Percentiles rank a stretch among this genome's conserved stretches.
phyloP scores from a whole-genome alignment of 2,329 filamentous ascomycete species.

The Cordyceps militaris region DNA sequence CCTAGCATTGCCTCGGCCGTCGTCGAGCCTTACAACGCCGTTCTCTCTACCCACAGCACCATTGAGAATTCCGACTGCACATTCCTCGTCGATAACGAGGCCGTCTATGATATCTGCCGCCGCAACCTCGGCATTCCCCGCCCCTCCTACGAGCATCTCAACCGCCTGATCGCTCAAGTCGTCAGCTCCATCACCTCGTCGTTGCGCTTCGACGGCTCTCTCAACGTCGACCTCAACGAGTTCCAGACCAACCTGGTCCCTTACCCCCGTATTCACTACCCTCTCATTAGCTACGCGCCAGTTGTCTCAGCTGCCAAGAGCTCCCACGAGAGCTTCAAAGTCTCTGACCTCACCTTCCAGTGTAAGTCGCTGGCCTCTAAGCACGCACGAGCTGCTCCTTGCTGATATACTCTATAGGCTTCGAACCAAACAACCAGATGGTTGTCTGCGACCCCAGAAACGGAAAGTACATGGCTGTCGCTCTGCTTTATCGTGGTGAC shows the following conservation, averaged over 20 bases:
- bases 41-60: constrained; percentile 67
- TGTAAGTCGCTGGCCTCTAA: constrained; percentile 40
- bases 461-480: constrained; percentile 71
- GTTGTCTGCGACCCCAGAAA: constrained; percentile 68
- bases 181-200: constrained; percentile 69
- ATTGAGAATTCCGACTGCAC: constrained; percentile 74
- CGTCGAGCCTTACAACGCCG: constrained; percentile 68
- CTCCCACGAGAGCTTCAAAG: constrained; percentile 82
- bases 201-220: constrained; percentile 63
- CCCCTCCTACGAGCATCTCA: constrained; percentile 63
- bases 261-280: constrained; percentile 68
- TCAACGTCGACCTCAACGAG: constrained; percentile 70
- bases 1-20: constrained; percentile 64
- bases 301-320: constrained; percentile 69
- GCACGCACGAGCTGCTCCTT: neutral
- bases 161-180: constrained; percentile 66
- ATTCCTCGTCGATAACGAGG: constrained; percentile 71
- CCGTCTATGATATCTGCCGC: constrained; percentile 68
- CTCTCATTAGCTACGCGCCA: constrained; percentile 64
- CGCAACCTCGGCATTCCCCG: constrained; percentile 64
- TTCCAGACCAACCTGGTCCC: constrained; percentile 73
- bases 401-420: constrained; percentile 42
- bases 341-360: constrained; percentile 68
- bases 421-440: constrained; percentile 75
- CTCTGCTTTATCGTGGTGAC: constrained; percentile 64